Conservation (phyloP, 2,329 filamentous ascomycete genomes). For the Aspergillus versicolor region DNA sequence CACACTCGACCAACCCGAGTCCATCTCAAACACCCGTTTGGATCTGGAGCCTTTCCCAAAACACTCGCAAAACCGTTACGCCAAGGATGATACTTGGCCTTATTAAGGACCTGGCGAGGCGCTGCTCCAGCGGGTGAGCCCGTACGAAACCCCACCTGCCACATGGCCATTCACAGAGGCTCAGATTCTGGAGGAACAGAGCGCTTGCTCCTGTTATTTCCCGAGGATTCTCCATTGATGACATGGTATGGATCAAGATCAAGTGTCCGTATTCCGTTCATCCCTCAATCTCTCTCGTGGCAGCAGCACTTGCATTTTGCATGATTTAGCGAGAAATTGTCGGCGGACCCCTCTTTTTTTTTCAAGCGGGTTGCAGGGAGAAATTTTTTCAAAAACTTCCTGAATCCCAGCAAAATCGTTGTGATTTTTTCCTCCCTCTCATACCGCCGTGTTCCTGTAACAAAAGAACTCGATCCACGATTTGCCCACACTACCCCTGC, state of each 20-base stretch:
- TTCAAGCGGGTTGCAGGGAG: constrained; percentile 1
- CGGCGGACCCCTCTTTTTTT: constrained; percentile 1
- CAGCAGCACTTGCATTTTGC: constrained; percentile 6
- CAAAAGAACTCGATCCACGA: constrained; percentile 23
- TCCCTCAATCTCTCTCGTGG: neutral
- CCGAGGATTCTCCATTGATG: constrained; percentile 5
- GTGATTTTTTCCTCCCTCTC: constrained; percentile 5
- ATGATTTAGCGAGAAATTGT: constrained; percentile 2
- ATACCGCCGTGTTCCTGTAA: constrained; percentile 12
- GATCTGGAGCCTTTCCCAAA: constrained; percentile 17
- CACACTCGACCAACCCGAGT: constrained; percentile 5
- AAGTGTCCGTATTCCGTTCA: neutral
- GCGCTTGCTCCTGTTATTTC: constrained; percentile 7
- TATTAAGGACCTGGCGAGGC: constrained; percentile 14
- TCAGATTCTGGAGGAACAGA: constrained; percentile 9
- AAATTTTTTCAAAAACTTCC: constrained; percentile 6
- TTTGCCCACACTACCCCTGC: constrained; percentile 19
- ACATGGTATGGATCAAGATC: neutral
- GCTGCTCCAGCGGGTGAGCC: constrained; percentile 33
- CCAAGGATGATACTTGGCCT: constrained; percentile 20
- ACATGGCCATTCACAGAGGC: constrained; percentile 25
- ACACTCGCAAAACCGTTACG: constrained; percentile 32
- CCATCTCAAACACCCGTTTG: constrained; percentile 4
- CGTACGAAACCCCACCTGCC: constrained; percentile 32
- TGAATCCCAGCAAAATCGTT: constrained; percentile 8